phyloP scores from a whole-genome alignment of 805 yeast species.

The Wickerhamomyces sydowiorum region DNA sequence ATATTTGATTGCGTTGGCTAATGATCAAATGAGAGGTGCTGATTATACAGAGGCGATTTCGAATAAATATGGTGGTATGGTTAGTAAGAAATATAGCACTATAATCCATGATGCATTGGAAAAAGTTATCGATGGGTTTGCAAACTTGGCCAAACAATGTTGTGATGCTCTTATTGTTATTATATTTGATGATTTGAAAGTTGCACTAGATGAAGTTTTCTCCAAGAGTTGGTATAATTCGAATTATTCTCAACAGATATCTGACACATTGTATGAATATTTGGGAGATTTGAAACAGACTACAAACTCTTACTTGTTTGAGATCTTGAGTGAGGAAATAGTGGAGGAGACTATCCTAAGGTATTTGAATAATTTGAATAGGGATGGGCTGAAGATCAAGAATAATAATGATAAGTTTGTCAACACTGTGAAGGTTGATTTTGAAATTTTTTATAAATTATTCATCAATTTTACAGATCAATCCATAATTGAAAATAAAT shows the following conservation, averaged over 20 bases:
- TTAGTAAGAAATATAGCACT: conserved; percentile 55
- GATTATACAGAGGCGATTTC: conserved; percentile 67
- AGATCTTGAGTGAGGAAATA: conserved; percentile 45
- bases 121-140: conserved; percentile 72
- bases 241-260: conserved; percentile 52
- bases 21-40: conserved; percentile 73
- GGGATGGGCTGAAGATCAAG: conserved; percentile 35
- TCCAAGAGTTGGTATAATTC: conserved; percentile 66
- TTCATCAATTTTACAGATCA: conserved; percentile 41
- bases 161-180: conserved; percentile 50
- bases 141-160: conserved; percentile 64
- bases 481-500: conserved; percentile 40
- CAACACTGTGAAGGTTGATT: conserved; percentile 55
- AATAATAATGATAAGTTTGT: conserved; percentile 36
- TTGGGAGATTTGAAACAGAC: conserved; percentile 54
- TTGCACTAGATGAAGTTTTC: conserved; percentile 57
- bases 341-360: conserved; percentile 45
- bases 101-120: conserved; percentile 54
- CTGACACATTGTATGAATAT: conserved; percentile 73
- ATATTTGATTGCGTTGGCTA: conserved; percentile 76
- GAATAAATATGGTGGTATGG: conserved; percentile 56
- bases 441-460: conserved; percentile 45
- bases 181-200: conserved; percentile 65
- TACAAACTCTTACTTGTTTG: conserved; percentile 49
- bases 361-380: conserved; percentile 42